These are phyloP conservation scores for Aspergillus spinulosporus DNA, from an alignment of 2,329 filamentous ascomycete species.

Conservation along the genomic window DNA sequence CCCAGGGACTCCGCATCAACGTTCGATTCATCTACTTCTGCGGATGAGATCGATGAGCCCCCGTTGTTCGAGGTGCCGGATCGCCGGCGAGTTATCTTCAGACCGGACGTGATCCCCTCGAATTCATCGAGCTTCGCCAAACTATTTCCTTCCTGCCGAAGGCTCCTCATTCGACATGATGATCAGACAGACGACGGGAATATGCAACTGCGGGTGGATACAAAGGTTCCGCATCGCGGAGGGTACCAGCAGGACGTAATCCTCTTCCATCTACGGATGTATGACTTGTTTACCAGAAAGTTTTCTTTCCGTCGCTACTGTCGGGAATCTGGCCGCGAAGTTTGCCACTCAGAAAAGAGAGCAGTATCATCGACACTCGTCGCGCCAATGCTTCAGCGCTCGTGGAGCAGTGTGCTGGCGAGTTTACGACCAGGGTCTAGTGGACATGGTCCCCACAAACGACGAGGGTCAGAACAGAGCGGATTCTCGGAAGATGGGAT, in stretches of 20 bases:
- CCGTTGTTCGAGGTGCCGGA: constrained; percentile 53
- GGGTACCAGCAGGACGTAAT: constrained; percentile 65
- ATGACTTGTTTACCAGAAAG: constrained; percentile 68
- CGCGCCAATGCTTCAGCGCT: constrained; percentile 57
- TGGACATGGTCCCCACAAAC: constrained; percentile 48
- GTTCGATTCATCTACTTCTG: constrained; percentile 72
- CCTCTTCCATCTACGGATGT: constrained; percentile 93
- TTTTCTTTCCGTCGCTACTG: constrained; percentile 92
- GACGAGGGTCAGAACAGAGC: constrained; percentile 59
- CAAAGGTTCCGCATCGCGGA: constrained; percentile 61
- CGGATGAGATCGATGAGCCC: constrained; percentile 55
- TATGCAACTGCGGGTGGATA: constrained; percentile 93
- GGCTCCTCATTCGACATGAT: constrained; percentile 82
- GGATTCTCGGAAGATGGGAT: constrained; percentile 25
- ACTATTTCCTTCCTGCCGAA: constrained; percentile 81
- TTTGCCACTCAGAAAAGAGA: constrained; percentile 74
- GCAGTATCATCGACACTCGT: constrained; percentile 58
- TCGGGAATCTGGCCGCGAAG: constrained; percentile 86
- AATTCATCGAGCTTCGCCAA: constrained; percentile 79
- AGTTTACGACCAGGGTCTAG: constrained; percentile 59
- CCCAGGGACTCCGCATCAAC: constrained; percentile 69
- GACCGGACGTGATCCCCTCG: constrained; percentile 69
- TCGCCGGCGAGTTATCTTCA: constrained; percentile 59
- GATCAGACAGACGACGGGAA: constrained; percentile 88
- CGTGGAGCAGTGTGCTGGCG: constrained; percentile 60